Conservation (phyloP, 176 grass and related monocot genomes). For the Oryza coarctata region DNA sequence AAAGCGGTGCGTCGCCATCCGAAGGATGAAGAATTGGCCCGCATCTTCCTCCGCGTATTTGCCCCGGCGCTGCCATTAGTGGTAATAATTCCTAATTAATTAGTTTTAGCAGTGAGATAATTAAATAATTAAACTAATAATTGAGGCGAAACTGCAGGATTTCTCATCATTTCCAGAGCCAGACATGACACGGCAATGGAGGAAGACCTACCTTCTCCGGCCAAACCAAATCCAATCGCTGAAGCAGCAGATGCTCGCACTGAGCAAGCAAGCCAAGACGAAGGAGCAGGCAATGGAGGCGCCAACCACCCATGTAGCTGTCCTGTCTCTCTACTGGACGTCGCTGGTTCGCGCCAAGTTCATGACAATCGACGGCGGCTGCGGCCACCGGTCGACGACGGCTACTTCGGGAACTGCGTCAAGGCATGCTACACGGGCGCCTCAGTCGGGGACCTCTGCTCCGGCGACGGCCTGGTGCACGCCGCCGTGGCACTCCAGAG, state of each 20-base stretch:
- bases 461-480: not conserved
- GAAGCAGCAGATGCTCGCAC: not conserved
- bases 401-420: slow-evolving; percentile 55
- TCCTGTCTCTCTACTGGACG: slow-evolving; percentile 36
- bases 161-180: not conserved
- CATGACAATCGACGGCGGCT: slow-evolving; percentile 25
- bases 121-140: too few relatives aligned
- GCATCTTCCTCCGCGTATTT: not conserved
- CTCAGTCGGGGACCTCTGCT: not conserved
- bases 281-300: too few relatives aligned
- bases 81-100: not conserved
- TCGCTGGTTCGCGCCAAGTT: slow-evolving; percentile 27
- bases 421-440: not conserved
- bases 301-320: slow-evolving; percentile 29
- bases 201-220: slow-evolving; percentile 16
- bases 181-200: not conserved
- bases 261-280: not conserved
- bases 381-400: not conserved
- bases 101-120: not conserved
- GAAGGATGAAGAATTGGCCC: not conserved
- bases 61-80: slow-evolving; percentile 34
- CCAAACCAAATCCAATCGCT: not conserved
- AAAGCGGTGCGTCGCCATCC: slow-evolving; percentile 22
- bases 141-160: not conserved
- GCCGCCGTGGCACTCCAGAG: not conserved